Evolutionary conservation across 2,329 filamentous ascomycete genomes (phyloP), one percentile per base, ranked within the genome.

Genomic region (Hortaea sp.): DNA sequence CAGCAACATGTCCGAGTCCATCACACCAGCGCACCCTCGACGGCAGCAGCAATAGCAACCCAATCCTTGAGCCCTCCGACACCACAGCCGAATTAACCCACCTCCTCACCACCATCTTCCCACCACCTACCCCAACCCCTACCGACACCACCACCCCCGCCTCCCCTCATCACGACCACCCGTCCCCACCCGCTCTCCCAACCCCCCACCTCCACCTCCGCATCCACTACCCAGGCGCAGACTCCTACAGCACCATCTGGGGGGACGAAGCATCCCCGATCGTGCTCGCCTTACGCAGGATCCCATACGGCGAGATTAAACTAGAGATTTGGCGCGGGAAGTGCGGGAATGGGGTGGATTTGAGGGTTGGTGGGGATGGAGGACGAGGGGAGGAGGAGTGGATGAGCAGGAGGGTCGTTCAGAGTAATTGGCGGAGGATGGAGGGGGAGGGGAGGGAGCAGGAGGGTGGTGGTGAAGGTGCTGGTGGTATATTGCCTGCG

Each of bases 161-260:
- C 20, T 20, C 20, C 20, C 20, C 20, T 20, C 20, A 20, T 20
- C 20, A 20, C 20, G 20, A 4, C 20, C 20, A 20, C 20, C 20
- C 20, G 20, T 20, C 20, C 20, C 20, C 20, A 20, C 20, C 20
- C 20, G 20, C 20, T 20, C 20, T 20, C 20, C 20, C 20, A 2
- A 20, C 2, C 2, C 20, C 20, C 20, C 58, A 59, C 41, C 53
- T 70, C 27, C 63, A 69, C 45, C 49, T 68, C 27, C 62, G 66
- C 6, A 60, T 70, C 40, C 64, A 66, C 46, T 70, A 66, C 40
- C 64, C 67, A 0, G 67, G 66, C 6, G 56, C 58, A 3, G 58
- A 64, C 37, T 57, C 60, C 7, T 69, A 68, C 52, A 57, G 53
- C 39, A 57, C 52, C 6, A 62, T 69, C 6, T 71, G 67, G 67